Percentiles rank a stretch among this genome's conserved stretches.
phyloP scores from a whole-genome alignment of 768 basidiomycete genomes.

The Serpula lacrymans region DNA sequence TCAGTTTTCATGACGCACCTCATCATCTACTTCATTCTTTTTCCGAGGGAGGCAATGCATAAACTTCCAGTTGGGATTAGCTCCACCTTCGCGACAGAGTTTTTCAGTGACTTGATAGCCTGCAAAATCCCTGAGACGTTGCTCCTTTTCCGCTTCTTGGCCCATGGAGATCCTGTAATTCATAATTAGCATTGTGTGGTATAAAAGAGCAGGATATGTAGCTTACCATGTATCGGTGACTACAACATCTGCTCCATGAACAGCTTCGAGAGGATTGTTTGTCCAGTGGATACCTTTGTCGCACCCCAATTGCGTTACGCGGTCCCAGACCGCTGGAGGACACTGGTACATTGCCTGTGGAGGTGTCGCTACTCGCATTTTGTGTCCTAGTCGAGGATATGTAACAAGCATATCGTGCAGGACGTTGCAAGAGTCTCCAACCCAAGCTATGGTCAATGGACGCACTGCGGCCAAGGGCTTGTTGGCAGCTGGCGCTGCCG shows the following conservation, averaged over 20 bases:
- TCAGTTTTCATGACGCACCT: constrained; percentile 43
- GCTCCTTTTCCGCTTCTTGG: constrained; percentile 89
- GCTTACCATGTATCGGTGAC: constrained; percentile 94
- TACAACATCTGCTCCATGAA: constrained; percentile 88
- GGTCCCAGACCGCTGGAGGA: constrained; percentile 73
- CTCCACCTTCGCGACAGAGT: constrained; percentile 76
- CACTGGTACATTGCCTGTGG: constrained; percentile 56
- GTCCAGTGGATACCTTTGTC: constrained; percentile 74
- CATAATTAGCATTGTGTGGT: not conserved
- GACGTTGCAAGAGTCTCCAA: constrained; percentile 94
- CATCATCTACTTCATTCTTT: constrained; percentile 90
- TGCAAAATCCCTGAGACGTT: constrained; percentile 79
- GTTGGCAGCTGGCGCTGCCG: constrained; percentile 10
- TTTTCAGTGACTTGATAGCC: constrained; percentile 95
- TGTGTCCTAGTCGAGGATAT: constrained; percentile 87
- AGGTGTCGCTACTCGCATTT: constrained; percentile 82
- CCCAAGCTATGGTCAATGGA: constrained; percentile 86
- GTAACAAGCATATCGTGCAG: constrained; percentile 97
- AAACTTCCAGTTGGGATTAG: constrained; percentile 89
- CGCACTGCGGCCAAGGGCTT: constrained; percentile 50
- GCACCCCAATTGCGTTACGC: constrained; percentile 71
- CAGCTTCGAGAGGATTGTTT: constrained; percentile 79
- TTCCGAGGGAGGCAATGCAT: constrained; percentile 96
- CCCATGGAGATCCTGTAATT: constrained; percentile 93
- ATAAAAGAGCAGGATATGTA: no score